Percentiles rank a stretch among this genome's conserved stretches.
phyloP scores from a whole-genome alignment of 2,329 filamentous ascomycete species.

The Alternaria viburni region DNA sequence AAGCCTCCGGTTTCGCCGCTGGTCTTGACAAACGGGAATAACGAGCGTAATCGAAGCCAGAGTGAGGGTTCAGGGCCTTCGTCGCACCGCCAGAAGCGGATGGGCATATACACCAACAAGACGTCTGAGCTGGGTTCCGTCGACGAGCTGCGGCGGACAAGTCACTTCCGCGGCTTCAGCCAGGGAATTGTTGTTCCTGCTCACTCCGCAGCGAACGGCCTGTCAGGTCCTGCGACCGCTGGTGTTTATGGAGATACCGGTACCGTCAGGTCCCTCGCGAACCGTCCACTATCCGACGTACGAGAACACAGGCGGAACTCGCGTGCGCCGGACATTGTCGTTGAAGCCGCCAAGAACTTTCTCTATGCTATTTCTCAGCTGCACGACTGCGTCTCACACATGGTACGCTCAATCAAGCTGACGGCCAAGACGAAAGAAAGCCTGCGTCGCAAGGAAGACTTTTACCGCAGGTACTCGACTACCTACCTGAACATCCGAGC shows the following conservation, averaged over 20 bases:
- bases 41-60: slow-evolving; percentile 70
- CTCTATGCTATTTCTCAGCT: slow-evolving; percentile 63
- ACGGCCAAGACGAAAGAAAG: slow-evolving; percentile 54
- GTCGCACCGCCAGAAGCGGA: slow-evolving; percentile 62
- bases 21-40: slow-evolving; percentile 67
- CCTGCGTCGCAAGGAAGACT: slow-evolving; percentile 44
- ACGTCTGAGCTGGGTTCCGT: slow-evolving; percentile 61
- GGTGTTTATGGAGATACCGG: slow-evolving; percentile 43
- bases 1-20: slow-evolving; percentile 76
- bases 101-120: slow-evolving; percentile 66
- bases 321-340: slow-evolving; percentile 55
- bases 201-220: slow-evolving; percentile 30
- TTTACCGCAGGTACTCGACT: slow-evolving; percentile 63
- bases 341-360: slow-evolving; percentile 63
- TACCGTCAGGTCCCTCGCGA: slow-evolving; percentile 42
- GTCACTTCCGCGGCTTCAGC: slow-evolving; percentile 64
- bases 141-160: slow-evolving; percentile 59
- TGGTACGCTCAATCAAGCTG: slow-evolving; percentile 45
- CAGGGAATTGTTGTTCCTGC: slow-evolving; percentile 58
- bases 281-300: slow-evolving; percentile 62
- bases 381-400: slow-evolving; percentile 44
- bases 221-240: slow-evolving; percentile 42
- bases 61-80: slow-evolving; percentile 64
- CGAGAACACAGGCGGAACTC: slow-evolving; percentile 61
- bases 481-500: slow-evolving; percentile 63